phyloP scores from a whole-genome alignment of 179 eudicot genomes.

The Sideroxylon spinosum region DNA sequence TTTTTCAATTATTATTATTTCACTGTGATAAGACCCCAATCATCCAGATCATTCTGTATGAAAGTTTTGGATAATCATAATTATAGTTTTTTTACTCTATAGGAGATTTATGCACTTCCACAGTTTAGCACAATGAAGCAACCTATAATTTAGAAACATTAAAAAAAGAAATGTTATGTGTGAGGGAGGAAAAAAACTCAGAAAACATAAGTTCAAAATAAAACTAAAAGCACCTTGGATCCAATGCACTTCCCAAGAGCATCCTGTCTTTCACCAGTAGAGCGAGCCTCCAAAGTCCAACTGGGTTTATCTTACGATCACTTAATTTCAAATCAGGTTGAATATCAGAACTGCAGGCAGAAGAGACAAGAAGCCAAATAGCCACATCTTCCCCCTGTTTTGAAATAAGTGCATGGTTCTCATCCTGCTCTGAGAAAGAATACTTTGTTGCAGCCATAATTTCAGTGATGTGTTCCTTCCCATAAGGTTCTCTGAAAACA shows the following conservation, averaged over 20 bases:
- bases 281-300: conserved; percentile 73
- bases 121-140: background rate
- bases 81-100: background rate
- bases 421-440: conserved; percentile 29
- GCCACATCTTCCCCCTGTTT: conserved; percentile 49
- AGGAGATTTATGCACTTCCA: background rate
- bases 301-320: conserved; percentile 24
- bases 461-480: conserved; percentile 35
- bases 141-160: background rate
- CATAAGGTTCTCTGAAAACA: conserved; percentile 22
- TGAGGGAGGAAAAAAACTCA: background rate
- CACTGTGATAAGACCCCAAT: background rate
- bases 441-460: conserved; percentile 50
- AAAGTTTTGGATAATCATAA: background rate
- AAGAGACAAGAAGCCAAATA: conserved; percentile 63
- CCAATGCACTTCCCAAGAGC: conserved; percentile 56
- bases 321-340: conserved; percentile 30
- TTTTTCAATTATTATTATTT: background rate
- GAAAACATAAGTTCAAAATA: background rate
- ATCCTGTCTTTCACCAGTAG: conserved; percentile 55
- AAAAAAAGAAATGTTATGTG: background rate
- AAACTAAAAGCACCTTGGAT: conserved; percentile 50
- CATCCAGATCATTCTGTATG: background rate
- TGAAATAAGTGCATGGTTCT: conserved; percentile 23
- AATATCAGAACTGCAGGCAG: conserved; percentile 34